Evolutionary conservation across 1,284 basidiomycete genomes (phyloP), one percentile per base, ranked within the genome.

Genomic region (Cutaneotrichosporon arboriforme): DNA sequence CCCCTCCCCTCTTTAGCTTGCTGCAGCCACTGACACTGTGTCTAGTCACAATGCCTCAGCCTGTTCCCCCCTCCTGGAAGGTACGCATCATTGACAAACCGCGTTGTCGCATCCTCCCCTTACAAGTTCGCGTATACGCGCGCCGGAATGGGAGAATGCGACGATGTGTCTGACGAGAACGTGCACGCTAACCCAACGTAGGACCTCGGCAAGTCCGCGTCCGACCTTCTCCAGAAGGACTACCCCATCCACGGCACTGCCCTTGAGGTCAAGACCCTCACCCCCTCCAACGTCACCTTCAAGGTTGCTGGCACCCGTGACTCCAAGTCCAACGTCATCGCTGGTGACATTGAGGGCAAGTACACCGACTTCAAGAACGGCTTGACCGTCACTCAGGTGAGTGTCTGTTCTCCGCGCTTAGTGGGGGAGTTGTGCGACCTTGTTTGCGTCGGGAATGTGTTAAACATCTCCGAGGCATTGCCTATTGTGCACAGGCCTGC

Each of bases 171-270:
- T n/a, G n/a, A 31, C 10, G 5, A 10, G 10, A 10, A 31, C 26
- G 10, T 31, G 26, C 26, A 23, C n/a, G 23, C 52, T 49, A 17
- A 52, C 52, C 35, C 34, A 20, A 22, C 18, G 38, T 52, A 92
- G 89, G 90, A 94, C 78, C 85, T 93, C 71, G 94, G 93, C 78
- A 96, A 96, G 84, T 92, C 91, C 66, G 90, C 92, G 77, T 89
- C 86, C 72, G 94, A 98, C 82, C 80, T 97, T 64, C 82, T 98
- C 66, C 81, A 81, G 77, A 93, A 88, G 82, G 96, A 98, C 81
- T 97, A 87, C 81, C 86, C 84, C 69, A 87, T 92, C 65, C 65
- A 78, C 80, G 67, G 87, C 84, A 86, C 82, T 55, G 77, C 81
- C 51, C 83, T 93, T 66, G 88, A 92, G 78, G 87, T 93, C 74